These are phyloP conservation scores for Letharia lupina DNA, from an alignment of 495 filamentous ascomycete genomes.

Conservation along the genomic window DNA sequence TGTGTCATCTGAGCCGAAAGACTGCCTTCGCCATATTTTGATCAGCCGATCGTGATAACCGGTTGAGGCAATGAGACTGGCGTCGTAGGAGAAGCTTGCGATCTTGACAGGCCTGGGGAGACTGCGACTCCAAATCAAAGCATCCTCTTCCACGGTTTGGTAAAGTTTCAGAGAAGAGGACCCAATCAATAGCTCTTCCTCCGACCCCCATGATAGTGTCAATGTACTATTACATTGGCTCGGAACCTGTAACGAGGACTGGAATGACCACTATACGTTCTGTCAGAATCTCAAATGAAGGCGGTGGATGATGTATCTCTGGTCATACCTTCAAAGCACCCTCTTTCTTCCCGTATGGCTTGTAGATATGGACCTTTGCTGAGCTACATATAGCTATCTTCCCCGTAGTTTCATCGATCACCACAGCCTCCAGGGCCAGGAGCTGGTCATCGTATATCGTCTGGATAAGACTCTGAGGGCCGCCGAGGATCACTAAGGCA, in stretches of 20 bases:
- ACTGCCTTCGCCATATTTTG: conserved; percentile 86
- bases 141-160: conserved; percentile 27
- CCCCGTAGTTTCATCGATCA: conserved; percentile 70
- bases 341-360: conserved; percentile 62
- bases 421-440: conserved; percentile 59
- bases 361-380: conserved; percentile 64
- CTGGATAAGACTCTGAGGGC: conserved; percentile 68
- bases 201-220: conserved; percentile 77
- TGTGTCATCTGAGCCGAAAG: conserved; percentile 74
- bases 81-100: conserved; percentile 78
- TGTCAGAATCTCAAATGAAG: conserved; percentile 5
- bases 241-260: conserved; percentile 35
- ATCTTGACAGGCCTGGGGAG: conserved; percentile 67
- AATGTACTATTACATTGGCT: conserved; percentile 40
- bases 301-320: background rate
- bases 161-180: conserved; percentile 61
- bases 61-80: conserved; percentile 72
- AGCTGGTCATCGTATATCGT: conserved; percentile 83
- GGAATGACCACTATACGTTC: conserved; percentile 45
- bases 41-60: conserved; percentile 73
- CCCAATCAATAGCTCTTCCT: conserved; percentile 74
- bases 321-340: conserved; percentile 54
- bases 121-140: conserved; percentile 60
- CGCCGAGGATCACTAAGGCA: conserved; percentile 72
- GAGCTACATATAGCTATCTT: conserved; percentile 72